These are phyloP conservation scores for Aspergillus sp. DNA, from an alignment of 2,329 filamentous ascomycete species.

Conservation along the genomic window DNA sequence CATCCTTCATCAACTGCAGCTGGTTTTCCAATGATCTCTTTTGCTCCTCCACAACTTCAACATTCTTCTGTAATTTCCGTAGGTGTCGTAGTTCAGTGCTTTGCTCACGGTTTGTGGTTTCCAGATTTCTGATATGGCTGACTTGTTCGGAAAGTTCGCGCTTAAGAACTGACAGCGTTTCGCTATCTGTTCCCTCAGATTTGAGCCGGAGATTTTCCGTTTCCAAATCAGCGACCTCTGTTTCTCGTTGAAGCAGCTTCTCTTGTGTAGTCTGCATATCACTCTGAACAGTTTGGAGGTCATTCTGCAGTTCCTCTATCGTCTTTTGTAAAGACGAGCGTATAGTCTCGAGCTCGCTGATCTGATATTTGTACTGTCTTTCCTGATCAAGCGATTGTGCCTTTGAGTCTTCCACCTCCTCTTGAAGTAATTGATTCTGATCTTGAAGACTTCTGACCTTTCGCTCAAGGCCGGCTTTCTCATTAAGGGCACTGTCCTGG, in stretches of 20 bases:
- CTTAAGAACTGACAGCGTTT: slow-evolving; percentile 82
- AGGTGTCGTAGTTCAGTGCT: slow-evolving; percentile 76
- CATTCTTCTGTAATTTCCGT: slow-evolving; percentile 78
- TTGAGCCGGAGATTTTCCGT: slow-evolving; percentile 81
- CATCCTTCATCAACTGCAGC: slow-evolving; percentile 69
- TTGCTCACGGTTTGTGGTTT: slow-evolving; percentile 78
- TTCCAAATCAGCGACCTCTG: slow-evolving; percentile 72
- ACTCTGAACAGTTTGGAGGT: slow-evolving; percentile 57
- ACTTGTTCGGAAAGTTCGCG: slow-evolving; percentile 89
- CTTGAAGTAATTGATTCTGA: slow-evolving; percentile 70
- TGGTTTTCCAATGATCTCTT: slow-evolving; percentile 80
- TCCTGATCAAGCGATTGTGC: slow-evolving; percentile 70
- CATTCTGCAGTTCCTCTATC: slow-evolving; percentile 52
- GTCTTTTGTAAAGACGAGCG: slow-evolving; percentile 60
- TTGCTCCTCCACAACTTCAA: slow-evolving; percentile 93
- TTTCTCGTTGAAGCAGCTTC: slow-evolving; percentile 68
- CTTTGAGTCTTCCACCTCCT: slow-evolving; percentile 80
- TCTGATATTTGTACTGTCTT: slow-evolving; percentile 63
- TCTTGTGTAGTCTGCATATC: slow-evolving; percentile 65
- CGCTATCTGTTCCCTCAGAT: slow-evolving; percentile 81
- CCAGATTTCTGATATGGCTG: slow-evolving; percentile 81
- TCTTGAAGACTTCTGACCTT: slow-evolving; percentile 62
- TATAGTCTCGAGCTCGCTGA: slow-evolving; percentile 63
- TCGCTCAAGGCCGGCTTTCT: slow-evolving; percentile 57
- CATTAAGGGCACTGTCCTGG: slow-evolving; percentile 57